Percentiles rank a stretch among this genome's conserved stretches.
phyloP scores from a whole-genome alignment of 768 basidiomycete genomes.

The Mycena kentingensis region DNA sequence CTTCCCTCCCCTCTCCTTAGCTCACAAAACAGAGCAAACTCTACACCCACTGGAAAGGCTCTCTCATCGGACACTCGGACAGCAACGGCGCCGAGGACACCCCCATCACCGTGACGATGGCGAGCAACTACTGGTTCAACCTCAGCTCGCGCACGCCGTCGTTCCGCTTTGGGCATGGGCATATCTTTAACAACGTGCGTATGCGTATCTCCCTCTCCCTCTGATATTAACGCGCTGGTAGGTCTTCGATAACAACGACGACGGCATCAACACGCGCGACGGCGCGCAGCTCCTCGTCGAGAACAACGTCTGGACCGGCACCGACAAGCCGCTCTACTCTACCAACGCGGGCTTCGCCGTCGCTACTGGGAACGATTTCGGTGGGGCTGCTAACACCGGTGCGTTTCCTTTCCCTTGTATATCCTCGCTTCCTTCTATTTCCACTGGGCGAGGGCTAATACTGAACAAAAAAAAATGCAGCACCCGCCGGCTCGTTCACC shows the following conservation, averaged over 20 bases:
- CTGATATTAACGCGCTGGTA: background rate
- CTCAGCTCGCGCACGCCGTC: conserved; percentile 49
- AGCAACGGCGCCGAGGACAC: conserved; percentile 39
- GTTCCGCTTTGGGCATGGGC: conserved; percentile 48
- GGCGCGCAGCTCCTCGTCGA: conserved; percentile 49
- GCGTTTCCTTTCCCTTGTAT: background rate
- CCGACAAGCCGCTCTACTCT: conserved; percentile 41
- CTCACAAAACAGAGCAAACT: conserved; percentile 31
- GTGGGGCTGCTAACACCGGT: conserved; percentile 32
- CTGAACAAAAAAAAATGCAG: too few relatives aligned
- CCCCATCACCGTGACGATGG: conserved; percentile 32
- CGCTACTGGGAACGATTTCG: conserved; percentile 40
- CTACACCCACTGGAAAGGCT: conserved; percentile 48
- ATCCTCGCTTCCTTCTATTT: background rate
- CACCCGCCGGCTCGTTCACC: conserved; percentile 36
- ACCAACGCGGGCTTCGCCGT: conserved; percentile 46
- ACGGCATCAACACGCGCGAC: conserved; percentile 47
- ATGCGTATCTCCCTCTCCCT: background rate
- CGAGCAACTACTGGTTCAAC: conserved; percentile 45
- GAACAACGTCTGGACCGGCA: conserved; percentile 48
- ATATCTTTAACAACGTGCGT: conserved; percentile 44
- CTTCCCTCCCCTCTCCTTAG: background rate
- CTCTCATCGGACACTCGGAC: conserved; percentile 47
- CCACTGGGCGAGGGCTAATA: too few relatives aligned
- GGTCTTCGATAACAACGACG: conserved; percentile 43